These are phyloP conservation scores for Echium plantagineum DNA, from an alignment of 257 asterid genomes.

Conservation along the genomic window DNA sequence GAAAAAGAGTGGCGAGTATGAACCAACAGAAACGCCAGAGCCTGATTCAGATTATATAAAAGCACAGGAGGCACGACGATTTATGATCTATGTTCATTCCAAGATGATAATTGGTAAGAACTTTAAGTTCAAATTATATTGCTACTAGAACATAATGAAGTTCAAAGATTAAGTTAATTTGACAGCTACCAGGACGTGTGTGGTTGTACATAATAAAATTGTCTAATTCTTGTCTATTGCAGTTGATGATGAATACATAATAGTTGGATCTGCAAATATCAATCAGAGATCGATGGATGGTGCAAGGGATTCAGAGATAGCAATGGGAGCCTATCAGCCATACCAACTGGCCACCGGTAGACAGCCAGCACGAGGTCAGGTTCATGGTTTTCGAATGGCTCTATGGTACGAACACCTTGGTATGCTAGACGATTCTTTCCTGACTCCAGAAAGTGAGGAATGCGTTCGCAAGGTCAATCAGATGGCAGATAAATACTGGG, in stretches of 20 bases:
- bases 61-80: slow-evolving; percentile 82
- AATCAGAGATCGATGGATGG: slow-evolving; percentile 97
- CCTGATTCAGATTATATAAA: slow-evolving; percentile 47
- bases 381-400: slow-evolving; percentile 84
- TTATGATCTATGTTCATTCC: slow-evolving; percentile 85
- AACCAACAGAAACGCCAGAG: slow-evolving; percentile 63
- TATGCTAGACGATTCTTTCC: slow-evolving; percentile 62
- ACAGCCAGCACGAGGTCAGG: slow-evolving; percentile 67
- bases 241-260: slow-evolving; percentile 90
- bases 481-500: slow-evolving; percentile 69
- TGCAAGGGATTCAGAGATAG: slow-evolving; percentile 80
- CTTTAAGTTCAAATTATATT: slow-evolving; percentile 2
- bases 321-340: slow-evolving; percentile 89
- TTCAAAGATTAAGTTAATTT: too few species aligned
- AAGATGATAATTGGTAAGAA: slow-evolving; percentile 88
- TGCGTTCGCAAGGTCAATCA: slow-evolving; percentile 45
- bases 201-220: not conserved
- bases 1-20: slow-evolving; percentile 63
- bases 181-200: too few species aligned
- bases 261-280: slow-evolving; percentile 86
- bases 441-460: slow-evolving; percentile 40
- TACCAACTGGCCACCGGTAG: slow-evolving; percentile 38
- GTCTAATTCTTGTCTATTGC: slow-evolving; percentile 14
- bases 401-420: slow-evolving; percentile 92
- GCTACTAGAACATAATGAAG: not conserved